phyloP scores from a whole-genome alignment of 441 rosid genomes.

The Sinapis alba region DNA sequence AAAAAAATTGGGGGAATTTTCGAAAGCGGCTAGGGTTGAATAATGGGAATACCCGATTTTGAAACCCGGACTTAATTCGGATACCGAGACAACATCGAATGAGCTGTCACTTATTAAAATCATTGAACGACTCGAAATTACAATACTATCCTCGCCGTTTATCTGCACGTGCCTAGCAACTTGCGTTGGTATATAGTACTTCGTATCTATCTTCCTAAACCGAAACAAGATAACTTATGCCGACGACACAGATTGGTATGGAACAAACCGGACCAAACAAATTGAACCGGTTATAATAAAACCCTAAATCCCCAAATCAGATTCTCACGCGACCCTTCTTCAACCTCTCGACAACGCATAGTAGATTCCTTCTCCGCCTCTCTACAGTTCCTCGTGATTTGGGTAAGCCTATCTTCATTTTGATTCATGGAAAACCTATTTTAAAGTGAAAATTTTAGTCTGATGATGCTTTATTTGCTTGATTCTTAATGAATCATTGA shows the following conservation, averaged over 20 bases:
- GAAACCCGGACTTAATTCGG: slow-evolving; percentile 50
- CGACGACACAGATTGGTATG: slow-evolving; percentile 8
- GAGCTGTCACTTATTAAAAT: slow-evolving; percentile 35
- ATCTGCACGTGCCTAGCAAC: slow-evolving; percentile 34
- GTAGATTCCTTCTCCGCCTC: not conserved
- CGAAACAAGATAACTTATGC: not conserved
- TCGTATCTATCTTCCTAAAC: slow-evolving; percentile 20
- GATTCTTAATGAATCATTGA: not conserved
- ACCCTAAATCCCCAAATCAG: slow-evolving; percentile 35
- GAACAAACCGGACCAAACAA: slow-evolving; percentile 19
- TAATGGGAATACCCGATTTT: slow-evolving; percentile 45
- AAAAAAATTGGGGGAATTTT: slow-evolving; percentile 33
- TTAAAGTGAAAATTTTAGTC: not conserved
- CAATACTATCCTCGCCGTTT: slow-evolving; percentile 25
- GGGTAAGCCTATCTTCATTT: not conserved
- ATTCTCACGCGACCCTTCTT: slow-evolving; percentile 15
- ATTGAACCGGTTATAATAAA: slow-evolving; percentile 27
- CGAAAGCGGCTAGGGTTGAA: slow-evolving; percentile 34
- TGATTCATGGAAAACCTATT: not conserved
- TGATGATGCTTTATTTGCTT: not conserved
- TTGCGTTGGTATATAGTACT: slow-evolving; percentile 34
- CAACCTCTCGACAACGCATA: not conserved
- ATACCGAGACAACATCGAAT: slow-evolving; percentile 44
- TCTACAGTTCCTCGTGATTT: slow-evolving; percentile 1
- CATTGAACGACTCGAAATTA: not conserved